Base-by-base conservation (phyloP, 1,284 basidiomycete genomes). In the Fistulinella cinereoalba region DNA sequence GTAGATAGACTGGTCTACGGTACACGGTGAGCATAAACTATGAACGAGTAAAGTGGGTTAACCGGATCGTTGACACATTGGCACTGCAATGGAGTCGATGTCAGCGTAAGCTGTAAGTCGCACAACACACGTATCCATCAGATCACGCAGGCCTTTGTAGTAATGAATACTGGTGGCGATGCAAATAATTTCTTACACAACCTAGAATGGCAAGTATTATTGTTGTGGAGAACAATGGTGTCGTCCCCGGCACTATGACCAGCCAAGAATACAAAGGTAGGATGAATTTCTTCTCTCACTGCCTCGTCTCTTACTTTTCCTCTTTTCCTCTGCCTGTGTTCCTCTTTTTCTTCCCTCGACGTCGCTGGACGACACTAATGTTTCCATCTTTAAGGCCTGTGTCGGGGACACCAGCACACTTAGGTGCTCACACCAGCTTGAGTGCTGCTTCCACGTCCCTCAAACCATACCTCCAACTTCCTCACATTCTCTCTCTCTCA, bases 401-500 rank as follows among this genome's bases (percentile, higher is more conserved):
- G 55, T 68, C 76, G 31, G 74, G 21, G 16, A 19, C 75, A 32
- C 76, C 79, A 33, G 75, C 80, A 46, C 68, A 68, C 59, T 80
- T 81, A 66, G 78, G 79, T 69, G 58, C 72, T 69, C 70, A 54
- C 64, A 74, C 71, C 16, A 37, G 47, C 18, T 38, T 47, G 58
- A 69, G 31, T 57, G 62, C 54, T 58, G 64, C 61, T 50, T 66
- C 67, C 52, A 76, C 78, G 18, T 75, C 76, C 29, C 80, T 92
- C 50, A 83, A 75, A 49, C 90, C 92, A 8, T 95, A 92, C 66
- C 83, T 97, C 31, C 79, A 85, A 47, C 83, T 95, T 12, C 75
- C 80, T 21, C 84, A 95, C 53, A 77, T 92, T 33, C 79, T 95
- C 37, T 87, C 88, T 21, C 80, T 96, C 19, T 80, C 90, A 55